Percentiles rank a stretch among this genome's conserved stretches.
Conservation (phyloP, 176 grass and related monocot genomes). For the Hyparrhenia diplandra region DNA sequence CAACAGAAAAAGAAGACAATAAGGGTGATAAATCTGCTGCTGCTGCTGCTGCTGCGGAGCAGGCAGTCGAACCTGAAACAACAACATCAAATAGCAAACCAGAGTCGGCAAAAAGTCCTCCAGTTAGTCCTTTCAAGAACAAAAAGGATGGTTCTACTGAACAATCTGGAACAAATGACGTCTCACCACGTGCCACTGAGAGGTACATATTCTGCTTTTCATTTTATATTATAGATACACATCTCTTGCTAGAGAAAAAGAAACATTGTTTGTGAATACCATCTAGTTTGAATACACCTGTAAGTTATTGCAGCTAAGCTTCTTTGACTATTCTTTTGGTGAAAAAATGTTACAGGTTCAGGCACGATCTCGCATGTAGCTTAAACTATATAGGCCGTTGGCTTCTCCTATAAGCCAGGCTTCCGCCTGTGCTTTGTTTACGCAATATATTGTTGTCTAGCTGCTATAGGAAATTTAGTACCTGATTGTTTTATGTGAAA, state of each 20-base stretch:
- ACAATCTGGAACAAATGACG: constrained; percentile 45
- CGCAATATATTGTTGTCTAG: constrained; percentile 2
- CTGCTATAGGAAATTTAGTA: not conserved
- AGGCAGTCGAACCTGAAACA: constrained; percentile 47
- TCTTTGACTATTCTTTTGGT: not conserved
- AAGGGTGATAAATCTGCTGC: constrained; percentile 54
- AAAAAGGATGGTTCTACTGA: constrained; percentile 37
- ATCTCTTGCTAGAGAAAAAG: not conserved
- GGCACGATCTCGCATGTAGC: not conserved
- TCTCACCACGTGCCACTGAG: constrained; percentile 60
- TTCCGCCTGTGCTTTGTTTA: not conserved
- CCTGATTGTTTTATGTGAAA: not conserved
- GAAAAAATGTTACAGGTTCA: not conserved
- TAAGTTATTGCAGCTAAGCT: not conserved
- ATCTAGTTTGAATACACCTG: not conserved
- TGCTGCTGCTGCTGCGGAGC: constrained; percentile 28
- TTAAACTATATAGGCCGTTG: not conserved
- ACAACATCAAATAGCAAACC: constrained; percentile 34
- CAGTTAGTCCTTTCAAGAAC: constrained; percentile 67
- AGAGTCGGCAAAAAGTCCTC: constrained; percentile 47
- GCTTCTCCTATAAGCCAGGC: not conserved
- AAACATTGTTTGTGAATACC: not conserved
- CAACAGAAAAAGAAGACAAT: constrained; percentile 48
- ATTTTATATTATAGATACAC: constrained; percentile 15
- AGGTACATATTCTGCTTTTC: constrained; percentile 49